Base-by-base conservation (phyloP, 768 basidiomycete species). In the Agrocybe pediades region DNA sequence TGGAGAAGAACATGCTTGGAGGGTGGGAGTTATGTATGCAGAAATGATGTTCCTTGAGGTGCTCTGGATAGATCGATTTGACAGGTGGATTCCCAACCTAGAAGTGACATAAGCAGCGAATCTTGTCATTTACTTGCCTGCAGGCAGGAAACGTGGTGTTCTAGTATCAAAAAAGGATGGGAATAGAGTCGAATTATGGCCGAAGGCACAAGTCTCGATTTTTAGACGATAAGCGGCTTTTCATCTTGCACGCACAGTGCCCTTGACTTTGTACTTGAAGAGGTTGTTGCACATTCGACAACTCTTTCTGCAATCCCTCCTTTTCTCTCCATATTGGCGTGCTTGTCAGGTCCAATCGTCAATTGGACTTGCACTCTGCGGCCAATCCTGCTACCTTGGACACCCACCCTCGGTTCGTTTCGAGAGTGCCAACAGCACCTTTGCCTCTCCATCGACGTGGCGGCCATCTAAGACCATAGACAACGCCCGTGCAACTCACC, bases 121-220 rank as follows among this genome's bases (percentile, higher is more conserved):
- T 68, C 65, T 66, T 74, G 75, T 75, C 66, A 71, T 59, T 70
- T 67, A 64, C 58, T 63, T 81, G 85, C 86, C 85, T 87, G 84
- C 84, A 87, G 86, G 86, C 86, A 84, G 71, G 75, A 77, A 86
- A 86, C 86, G 86, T 88, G 80, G 72, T 73, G 80, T 71, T 71
- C 69, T 74, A 69, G 70, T 74, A 83, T 84, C 80, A 79, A 82
- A 86, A 77, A 66, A 74, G 70, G 70, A 73, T 63, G 61, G 65
- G 63, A 59, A 64, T 57, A 57, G 59, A 62, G 65, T 72, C 63
- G 66, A 71, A 72, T 74, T 77, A 74, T 76, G 66, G 60, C 69
- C 70, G 68, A 66, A 69, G 68, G 56, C 55, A 63, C 63, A 73
- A 71, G 70, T 75, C 77, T 74, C 72, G 68, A 67, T 65, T 55